Base-by-base conservation (phyloP, 768 basidiomycete genomes). In the Pleurotus citrinopileatus region DNA sequence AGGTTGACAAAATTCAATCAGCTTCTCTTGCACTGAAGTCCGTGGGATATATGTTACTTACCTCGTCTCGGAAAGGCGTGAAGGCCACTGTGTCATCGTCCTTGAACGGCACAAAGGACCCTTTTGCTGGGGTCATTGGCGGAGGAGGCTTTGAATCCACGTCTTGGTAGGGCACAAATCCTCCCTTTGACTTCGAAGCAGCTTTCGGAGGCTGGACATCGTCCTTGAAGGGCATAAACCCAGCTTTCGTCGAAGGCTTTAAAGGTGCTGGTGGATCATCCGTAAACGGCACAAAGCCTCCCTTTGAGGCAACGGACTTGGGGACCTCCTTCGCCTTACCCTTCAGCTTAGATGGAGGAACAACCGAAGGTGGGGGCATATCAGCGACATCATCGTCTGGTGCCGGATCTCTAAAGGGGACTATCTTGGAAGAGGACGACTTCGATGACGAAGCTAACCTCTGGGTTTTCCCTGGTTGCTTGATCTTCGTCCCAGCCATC, bases 31-130 rank as follows among this genome's bases (percentile, higher is more conserved):
- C 57, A 29, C 51, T 7, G 55, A 20, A 46, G 29, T 10, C n/a
- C 25, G 58, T 57, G 19, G 51, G 48, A 28, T 57, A 43, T 34
- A 59, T 26, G 51, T 51, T 10, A 62, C 76, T 69, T 60, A 86
- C 87, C 69, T 88, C 86, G 42, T 91, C 89, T 54, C 79, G 76
- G 69, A 86, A 91, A 12, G 89, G 88, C 42, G 77, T 81, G 61
- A 91, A 90, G 56, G 70, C 23, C n/a, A n/a, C 26, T 15, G 15
- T 3, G 84, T 78, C 22, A 79, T 81, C 42, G 13, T 44, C 45
- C 29, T 47, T 47, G 26, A 19, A 75, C 67, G 45, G 45, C 15
- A 29, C 17, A 47, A 47, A 47, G 7, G 45, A 47, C n/a, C 15
- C 15, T 20, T 47, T 47, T n/a, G 45, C 45, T 38, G 80, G 75